Conservation (phyloP, 2,329 filamentous ascomycete genomes). For the Aspergillus sojae region DNA sequence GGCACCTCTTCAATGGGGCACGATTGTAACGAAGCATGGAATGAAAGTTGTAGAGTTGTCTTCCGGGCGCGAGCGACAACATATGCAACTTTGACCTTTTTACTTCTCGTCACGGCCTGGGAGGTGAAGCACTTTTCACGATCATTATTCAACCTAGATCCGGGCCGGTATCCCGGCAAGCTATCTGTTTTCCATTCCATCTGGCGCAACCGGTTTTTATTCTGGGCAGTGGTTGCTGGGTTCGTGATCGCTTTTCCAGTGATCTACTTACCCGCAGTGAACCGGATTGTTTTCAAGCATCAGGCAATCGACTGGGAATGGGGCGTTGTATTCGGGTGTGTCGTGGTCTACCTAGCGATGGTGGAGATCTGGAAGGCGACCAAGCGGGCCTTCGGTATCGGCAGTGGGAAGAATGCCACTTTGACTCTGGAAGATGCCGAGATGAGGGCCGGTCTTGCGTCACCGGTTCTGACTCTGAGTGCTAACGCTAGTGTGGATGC, state of each 20-base stretch:
- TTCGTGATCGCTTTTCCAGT: constrained; percentile 59
- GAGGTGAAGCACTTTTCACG: constrained; percentile 74
- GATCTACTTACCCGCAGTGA: constrained; percentile 69
- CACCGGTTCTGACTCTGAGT: constrained; percentile 26
- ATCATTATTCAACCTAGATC: constrained; percentile 69
- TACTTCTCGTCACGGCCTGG: constrained; percentile 75
- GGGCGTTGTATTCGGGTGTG: constrained; percentile 64
- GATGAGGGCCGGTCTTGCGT: constrained; percentile 31
- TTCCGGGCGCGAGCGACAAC: constrained; percentile 73
- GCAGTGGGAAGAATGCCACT: constrained; percentile 34
- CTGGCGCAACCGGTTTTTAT: constrained; percentile 72
- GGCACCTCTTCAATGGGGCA: constrained; percentile 54
- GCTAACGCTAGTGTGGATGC: constrained; percentile 31
- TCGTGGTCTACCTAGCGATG: constrained; percentile 62
- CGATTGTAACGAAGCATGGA: constrained; percentile 57
- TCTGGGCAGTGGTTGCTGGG: constrained; percentile 64
- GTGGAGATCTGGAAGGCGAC: constrained; percentile 67
- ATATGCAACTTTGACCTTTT: constrained; percentile 74
- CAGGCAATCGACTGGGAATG: constrained; percentile 68
- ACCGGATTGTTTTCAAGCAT: constrained; percentile 66
- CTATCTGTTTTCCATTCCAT: constrained; percentile 66
- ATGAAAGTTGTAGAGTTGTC: constrained; percentile 53
- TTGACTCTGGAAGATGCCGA: constrained; percentile 38
- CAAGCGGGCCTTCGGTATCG: constrained; percentile 54
- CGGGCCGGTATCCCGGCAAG: constrained; percentile 58